phyloP scores from a whole-genome alignment of 352 stramenopile species.

The Thraustochytrium sp. region DNA sequence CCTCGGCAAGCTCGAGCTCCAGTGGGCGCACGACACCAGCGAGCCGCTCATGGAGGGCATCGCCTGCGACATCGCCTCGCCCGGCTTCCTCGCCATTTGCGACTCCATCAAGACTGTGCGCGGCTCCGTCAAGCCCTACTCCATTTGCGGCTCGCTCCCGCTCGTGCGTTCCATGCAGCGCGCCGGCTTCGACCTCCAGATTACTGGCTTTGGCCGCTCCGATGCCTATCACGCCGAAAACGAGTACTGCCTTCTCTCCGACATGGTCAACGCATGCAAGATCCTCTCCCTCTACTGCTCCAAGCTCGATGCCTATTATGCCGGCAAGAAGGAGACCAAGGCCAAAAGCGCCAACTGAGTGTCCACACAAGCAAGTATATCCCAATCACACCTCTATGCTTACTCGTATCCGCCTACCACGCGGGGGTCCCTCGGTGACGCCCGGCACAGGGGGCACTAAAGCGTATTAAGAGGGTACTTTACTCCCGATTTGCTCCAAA shows the following conservation, averaged over 20 bases:
- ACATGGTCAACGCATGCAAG: slow-evolving; percentile 74
- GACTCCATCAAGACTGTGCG: slow-evolving; percentile 68
- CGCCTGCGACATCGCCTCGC: slow-evolving; percentile 79
- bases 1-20: slow-evolving; percentile 73
- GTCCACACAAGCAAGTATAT: not conserved
- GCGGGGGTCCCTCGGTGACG: no score
- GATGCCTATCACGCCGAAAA: slow-evolving; percentile 84
- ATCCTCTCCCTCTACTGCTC: slow-evolving; percentile 71
- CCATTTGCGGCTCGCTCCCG: slow-evolving; percentile 73
- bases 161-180: slow-evolving; percentile 58
- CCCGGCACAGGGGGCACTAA: no score
- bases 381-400: no score
- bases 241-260: slow-evolving; percentile 74
- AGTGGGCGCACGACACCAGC: slow-evolving; percentile 62
- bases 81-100: slow-evolving; percentile 72
- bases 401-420: no score
- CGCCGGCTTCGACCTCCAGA: slow-evolving; percentile 49
- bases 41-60: slow-evolving; percentile 74
- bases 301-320: slow-evolving; percentile 24
- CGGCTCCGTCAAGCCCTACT: slow-evolving; percentile 75
- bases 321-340: not conserved
- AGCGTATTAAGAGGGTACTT: no score
- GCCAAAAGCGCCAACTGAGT: no score
- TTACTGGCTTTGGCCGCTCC: slow-evolving; percentile 56
- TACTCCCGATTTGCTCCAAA: no score